A percentile compares a stretch with the other conserved stretches of the same genome.
These are phyloP conservation scores for Leucocoprinus sp. DNA, from an alignment of 768 basidiomycete species.

Conservation along the genomic window DNA sequence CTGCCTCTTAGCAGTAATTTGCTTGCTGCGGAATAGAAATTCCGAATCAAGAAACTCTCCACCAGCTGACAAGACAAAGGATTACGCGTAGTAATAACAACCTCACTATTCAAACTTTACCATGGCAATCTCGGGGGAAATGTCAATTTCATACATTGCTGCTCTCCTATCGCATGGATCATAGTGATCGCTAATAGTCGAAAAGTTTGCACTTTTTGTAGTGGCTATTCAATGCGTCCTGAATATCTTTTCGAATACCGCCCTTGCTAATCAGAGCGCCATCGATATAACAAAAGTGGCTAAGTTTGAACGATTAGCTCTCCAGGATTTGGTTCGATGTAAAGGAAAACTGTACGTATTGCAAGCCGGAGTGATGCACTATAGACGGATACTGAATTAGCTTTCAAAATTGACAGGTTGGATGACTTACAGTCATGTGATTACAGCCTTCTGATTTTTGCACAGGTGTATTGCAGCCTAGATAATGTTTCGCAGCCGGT, in stretches of 20 bases:
- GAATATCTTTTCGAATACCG: conserved; percentile 5
- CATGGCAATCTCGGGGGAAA: no score
- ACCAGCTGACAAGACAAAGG: no score
- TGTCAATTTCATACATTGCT: background rate
- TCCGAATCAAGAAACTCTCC: no score
- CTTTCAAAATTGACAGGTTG: background rate
- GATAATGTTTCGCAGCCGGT: background rate
- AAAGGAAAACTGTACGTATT: conserved; percentile 28
- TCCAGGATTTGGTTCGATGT: background rate
- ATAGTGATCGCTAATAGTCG: background rate
- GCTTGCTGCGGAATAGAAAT: no score
- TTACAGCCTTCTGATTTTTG: conserved; percentile 46
- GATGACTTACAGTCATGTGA: conserved; percentile 44
- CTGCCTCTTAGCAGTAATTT: no score
- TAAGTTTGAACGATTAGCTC: conserved; percentile 6
- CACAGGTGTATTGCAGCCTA: conserved; percentile 41
- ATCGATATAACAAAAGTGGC: conserved; percentile 48
- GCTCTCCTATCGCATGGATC: background rate
- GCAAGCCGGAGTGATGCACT: conserved; percentile 53
- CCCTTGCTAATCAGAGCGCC: conserved; percentile 34
- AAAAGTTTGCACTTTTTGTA: conserved; percentile 5
- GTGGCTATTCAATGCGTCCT: background rate
- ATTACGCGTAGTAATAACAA: no score
- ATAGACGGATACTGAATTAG: background rate
- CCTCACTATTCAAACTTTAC: no score